These are phyloP conservation scores for Rhizopogon vinicolor DNA, from an alignment of 768 basidiomycete genomes.

Conservation along the genomic window DNA sequence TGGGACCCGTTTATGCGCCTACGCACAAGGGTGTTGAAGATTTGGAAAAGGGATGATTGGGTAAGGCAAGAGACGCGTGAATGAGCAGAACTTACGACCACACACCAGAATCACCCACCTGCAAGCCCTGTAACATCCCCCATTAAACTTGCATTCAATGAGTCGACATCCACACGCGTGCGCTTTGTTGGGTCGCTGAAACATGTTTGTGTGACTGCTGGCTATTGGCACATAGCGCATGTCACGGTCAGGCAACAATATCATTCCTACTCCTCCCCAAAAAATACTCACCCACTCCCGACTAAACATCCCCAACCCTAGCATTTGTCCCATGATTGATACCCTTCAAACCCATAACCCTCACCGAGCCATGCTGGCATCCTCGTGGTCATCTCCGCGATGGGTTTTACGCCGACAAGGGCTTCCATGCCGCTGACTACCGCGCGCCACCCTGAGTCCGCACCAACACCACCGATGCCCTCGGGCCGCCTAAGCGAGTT, in stretches of 20 bases:
- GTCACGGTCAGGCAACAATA: not conserved
- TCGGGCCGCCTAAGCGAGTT: conserved; percentile 59
- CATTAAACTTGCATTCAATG: conserved; percentile 81
- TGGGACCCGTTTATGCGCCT: conserved; percentile 76
- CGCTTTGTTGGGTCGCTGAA: conserved; percentile 85
- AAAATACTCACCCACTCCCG: conserved; percentile 71
- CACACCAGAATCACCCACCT: conserved; percentile 41
- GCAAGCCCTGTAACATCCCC: conserved; percentile 80
- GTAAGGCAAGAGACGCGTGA: not conserved
- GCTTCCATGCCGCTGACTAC: conserved; percentile 78
- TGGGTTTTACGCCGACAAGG: conserved; percentile 74
- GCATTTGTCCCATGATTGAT: conserved; percentile 80
- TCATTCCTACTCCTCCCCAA: not conserved
- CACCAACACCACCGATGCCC: conserved; percentile 57
- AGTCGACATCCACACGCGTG: conserved; percentile 67
- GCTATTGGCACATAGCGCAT: conserved; percentile 38
- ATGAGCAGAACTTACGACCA: not conserved
- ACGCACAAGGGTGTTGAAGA: conserved; percentile 84
- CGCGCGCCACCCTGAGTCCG: conserved; percentile 81
- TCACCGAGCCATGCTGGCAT: conserved; percentile 71
- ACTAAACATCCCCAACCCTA: conserved; percentile 82
- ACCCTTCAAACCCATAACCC: conserved; percentile 51
- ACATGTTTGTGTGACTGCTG: conserved; percentile 68
- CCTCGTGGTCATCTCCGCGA: conserved; percentile 76
- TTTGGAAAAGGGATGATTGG: conserved; percentile 71